phyloP scores from a whole-genome alignment of 2,329 filamentous ascomycete species.

The Fusarium humuli region DNA sequence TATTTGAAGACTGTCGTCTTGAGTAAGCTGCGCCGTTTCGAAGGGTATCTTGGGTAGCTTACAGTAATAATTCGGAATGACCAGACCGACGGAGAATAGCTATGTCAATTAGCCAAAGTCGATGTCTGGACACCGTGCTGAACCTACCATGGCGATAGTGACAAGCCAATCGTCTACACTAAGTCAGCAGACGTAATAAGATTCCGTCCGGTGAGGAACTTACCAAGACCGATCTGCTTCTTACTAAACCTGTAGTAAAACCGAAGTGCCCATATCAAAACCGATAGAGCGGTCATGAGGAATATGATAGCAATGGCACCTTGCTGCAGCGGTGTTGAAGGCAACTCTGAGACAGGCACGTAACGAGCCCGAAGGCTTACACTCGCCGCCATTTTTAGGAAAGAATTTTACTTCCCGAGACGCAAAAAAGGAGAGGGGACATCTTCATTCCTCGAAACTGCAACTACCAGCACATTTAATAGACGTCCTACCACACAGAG shows the following conservation, averaged over 20 bases:
- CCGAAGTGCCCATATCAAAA: conserved; percentile 28
- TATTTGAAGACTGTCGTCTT: conserved; percentile 25
- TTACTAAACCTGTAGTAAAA: conserved; percentile 35
- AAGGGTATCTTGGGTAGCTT: background rate
- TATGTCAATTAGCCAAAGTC: background rate
- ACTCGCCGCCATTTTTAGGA: background rate
- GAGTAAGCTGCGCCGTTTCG: fast-evolving
- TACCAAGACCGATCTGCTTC: conserved; percentile 37
- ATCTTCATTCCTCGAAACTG: background rate
- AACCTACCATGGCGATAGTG: conserved; percentile 31
- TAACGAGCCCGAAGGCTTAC: conserved; percentile 19
- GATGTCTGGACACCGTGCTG: background rate
- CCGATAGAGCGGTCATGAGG: conserved; percentile 27
- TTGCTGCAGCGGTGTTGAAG: conserved; percentile 35
- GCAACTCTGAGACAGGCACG: conserved; percentile 21
- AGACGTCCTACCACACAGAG: background rate
- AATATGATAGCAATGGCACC: conserved; percentile 36
- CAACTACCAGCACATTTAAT: background rate
- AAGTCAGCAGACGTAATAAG: background rate
- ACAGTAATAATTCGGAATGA: conserved; percentile 37
- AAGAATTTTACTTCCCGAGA: background rate
- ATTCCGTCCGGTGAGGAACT: background rate
- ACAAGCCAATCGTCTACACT: conserved; percentile 35
- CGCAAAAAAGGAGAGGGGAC: background rate
- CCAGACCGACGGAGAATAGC: conserved; percentile 29